Percentiles rank a stretch among this genome's conserved stretches.
phyloP scores from a whole-genome alignment of 495 filamentous ascomycete species.

The Xylaria acuta region DNA sequence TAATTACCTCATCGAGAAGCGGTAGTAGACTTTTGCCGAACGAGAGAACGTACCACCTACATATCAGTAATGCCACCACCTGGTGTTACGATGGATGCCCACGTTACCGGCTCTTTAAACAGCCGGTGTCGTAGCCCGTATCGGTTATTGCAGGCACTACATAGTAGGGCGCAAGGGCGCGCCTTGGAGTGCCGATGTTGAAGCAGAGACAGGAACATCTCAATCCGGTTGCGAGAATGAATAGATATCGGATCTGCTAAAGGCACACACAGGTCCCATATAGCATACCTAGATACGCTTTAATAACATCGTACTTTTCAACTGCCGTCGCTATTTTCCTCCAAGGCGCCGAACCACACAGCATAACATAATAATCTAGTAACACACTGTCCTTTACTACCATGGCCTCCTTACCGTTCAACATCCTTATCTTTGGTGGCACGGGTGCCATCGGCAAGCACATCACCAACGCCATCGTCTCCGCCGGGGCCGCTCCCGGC shows the following conservation, averaged over 20 bases:
- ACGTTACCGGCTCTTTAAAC: not conserved
- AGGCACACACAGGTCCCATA: not conserved
- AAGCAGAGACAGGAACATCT: conserved; percentile 29
- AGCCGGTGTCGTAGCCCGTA: not conserved
- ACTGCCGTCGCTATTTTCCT: not conserved
- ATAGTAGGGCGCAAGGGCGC: not conserved
- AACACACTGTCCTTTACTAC: not conserved
- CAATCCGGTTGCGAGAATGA: conserved; percentile 18
- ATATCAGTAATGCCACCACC: not conserved
- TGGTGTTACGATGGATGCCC: not conserved
- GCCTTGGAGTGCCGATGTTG: conserved; percentile 6
- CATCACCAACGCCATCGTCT: conserved; percentile 66
- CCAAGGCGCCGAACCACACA: not conserved
- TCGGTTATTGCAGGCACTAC: conserved; percentile 7
- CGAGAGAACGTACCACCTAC: not conserved
- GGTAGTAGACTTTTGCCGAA: not conserved
- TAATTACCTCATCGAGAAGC: not conserved
- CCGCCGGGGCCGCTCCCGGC: conserved; percentile 57
- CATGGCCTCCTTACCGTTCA: conserved; percentile 41
- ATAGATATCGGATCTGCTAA: not conserved
- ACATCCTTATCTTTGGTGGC: conserved; percentile 72
- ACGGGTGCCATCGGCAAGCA: conserved; percentile 71
- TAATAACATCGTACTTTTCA: not conserved
- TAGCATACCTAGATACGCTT: not conserved
- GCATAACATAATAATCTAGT: not conserved